phyloP scores from a whole-genome alignment of 2,329 filamentous ascomycete species.

The Diaporthe sp. region DNA sequence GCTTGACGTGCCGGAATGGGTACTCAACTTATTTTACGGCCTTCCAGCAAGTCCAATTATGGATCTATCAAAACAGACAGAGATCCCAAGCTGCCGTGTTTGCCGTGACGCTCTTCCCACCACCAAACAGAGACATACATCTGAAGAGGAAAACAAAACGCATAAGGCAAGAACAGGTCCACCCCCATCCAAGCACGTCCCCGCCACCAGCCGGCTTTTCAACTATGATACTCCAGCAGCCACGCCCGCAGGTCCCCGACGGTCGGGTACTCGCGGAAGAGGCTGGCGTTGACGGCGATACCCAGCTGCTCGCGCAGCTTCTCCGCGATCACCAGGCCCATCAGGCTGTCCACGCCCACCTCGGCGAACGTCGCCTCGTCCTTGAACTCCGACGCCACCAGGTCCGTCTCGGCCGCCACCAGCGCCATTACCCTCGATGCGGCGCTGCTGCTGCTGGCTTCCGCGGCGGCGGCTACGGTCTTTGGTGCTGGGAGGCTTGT shows the following conservation, averaged over 20 bases:
- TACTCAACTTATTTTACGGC: not conserved
- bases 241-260: constrained; percentile 40
- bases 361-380: constrained; percentile 31
- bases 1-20: too few relatives aligned
- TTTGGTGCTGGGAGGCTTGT: too few relatives aligned
- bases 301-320: constrained; percentile 51
- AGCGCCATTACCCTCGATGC: too few relatives aligned
- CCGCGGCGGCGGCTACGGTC: too few relatives aligned
- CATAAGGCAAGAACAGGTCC: not conserved
- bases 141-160: not conserved
- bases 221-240: not conserved
- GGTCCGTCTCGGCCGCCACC: too few relatives aligned
- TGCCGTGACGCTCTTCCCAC: not conserved
- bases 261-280: constrained; percentile 53
- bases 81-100: not conserved
- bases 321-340: constrained; percentile 53
- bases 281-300: constrained; percentile 46
- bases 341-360: constrained; percentile 55
- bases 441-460: too few relatives aligned
- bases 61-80: not conserved
- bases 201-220: not conserved
- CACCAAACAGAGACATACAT: not conserved
- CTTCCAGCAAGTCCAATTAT: not conserved
- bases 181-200: not conserved
- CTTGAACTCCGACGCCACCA: too few relatives aligned